These are phyloP conservation scores for Candida khao-thaluensis DNA, from an alignment of 805 yeast genomes.

Conservation along the genomic window DNA sequence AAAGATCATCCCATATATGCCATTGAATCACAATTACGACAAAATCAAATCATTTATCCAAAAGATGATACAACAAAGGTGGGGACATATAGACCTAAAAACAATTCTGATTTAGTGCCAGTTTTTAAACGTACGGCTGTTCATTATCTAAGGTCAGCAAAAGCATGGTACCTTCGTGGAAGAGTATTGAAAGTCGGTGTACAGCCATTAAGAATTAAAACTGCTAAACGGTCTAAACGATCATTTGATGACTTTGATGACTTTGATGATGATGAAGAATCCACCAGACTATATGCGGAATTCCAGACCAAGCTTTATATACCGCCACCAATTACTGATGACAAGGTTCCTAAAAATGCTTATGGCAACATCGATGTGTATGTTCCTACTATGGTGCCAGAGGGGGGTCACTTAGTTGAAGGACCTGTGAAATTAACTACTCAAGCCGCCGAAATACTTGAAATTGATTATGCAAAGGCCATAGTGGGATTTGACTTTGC, in stretches of 20 bases:
- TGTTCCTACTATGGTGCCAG: slow-evolving; percentile 77
- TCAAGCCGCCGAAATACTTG: slow-evolving; percentile 68
- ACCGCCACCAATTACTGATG: slow-evolving; percentile 67
- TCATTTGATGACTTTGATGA: slow-evolving; percentile 12
- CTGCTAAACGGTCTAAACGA: slow-evolving; percentile 24
- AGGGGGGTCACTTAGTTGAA: slow-evolving; percentile 62
- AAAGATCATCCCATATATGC: slow-evolving; percentile 85
- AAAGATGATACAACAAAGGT: slow-evolving; percentile 53
- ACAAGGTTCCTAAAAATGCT: slow-evolving; percentile 69
- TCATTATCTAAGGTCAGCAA: slow-evolving; percentile 62
- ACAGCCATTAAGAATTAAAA: slow-evolving; percentile 53
- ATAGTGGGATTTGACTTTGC: slow-evolving; percentile 83
- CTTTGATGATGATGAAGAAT: slow-evolving; percentile 51
- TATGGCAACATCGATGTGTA: slow-evolving; percentile 85
- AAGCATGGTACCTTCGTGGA: slow-evolving; percentile 85
- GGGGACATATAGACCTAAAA: slow-evolving; percentile 62
- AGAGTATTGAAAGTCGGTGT: slow-evolving; percentile 69
- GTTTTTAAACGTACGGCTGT: slow-evolving; percentile 73
- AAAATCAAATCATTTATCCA: slow-evolving; percentile 71
- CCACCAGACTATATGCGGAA: slow-evolving; percentile 63
- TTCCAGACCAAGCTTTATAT: slow-evolving; percentile 71
- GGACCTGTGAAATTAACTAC: slow-evolving; percentile 50
- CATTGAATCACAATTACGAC: slow-evolving; percentile 68
- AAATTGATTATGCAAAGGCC: slow-evolving; percentile 82
- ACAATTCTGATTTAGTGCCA: slow-evolving; percentile 37